Conservation (phyloP, 352 stramenopile species). For the Phytophthora cajani region DNA sequence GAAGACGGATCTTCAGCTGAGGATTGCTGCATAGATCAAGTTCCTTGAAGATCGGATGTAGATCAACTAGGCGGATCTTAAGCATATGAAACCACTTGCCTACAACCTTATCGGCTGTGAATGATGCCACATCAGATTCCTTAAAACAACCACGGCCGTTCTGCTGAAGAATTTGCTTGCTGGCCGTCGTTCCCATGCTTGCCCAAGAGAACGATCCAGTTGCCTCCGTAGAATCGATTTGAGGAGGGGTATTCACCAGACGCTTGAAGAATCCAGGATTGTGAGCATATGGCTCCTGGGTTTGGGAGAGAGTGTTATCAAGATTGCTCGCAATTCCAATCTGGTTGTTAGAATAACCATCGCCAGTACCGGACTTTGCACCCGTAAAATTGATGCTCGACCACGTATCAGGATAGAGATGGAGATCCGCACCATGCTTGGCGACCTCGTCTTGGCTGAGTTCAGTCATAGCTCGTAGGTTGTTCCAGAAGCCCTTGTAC, state of each 20-base stretch:
- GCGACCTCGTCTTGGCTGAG: neutral
- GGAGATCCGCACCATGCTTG: neutral
- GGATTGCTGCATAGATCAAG: neutral
- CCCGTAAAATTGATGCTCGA: neutral
- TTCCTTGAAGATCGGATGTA: neutral
- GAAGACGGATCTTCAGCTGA: neutral
- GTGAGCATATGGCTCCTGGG: neutral
- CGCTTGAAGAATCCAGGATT: constrained; percentile 1
- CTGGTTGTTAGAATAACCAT: too few species aligned
- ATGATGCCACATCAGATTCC: neutral
- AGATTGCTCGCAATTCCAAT: too few species aligned
- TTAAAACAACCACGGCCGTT: neutral
- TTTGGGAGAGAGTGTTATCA: too few species aligned
- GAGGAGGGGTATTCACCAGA: neutral
- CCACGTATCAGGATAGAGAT: neutral
- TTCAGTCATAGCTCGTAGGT: neutral
- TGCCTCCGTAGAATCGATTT: neutral
- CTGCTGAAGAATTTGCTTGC: neutral
- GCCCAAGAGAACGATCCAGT: neutral
- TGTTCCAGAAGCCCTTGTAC: too few species aligned
- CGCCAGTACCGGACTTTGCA: too few species aligned
- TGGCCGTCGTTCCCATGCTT: neutral
- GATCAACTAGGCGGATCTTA: neutral
- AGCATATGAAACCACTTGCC: neutral
- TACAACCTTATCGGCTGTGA: neutral